Base-by-base conservation (phyloP, 2,329 filamentous ascomycete species). In the Fusarium nematophilum region DNA sequence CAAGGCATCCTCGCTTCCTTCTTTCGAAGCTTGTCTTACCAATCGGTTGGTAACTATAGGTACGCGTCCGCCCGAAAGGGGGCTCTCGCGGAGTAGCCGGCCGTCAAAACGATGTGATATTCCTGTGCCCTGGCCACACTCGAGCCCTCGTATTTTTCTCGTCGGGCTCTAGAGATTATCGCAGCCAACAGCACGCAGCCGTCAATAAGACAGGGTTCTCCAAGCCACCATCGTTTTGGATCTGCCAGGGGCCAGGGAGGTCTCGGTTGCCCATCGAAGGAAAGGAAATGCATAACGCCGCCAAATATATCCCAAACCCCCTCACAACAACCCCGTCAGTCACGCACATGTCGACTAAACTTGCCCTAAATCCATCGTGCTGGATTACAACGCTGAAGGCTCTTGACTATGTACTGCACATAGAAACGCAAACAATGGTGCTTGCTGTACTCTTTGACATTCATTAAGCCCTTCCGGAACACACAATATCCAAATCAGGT, bases 151-250 rank as follows among this genome's bases (percentile, higher is more conserved):
- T 59, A 59, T 65, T 58, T 18, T 34, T 50, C 25, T 27, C 37
- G 9, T 33, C 6, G 23, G 27, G 10, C 57, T 50, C 34, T 13
- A 38, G 17, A 42, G 37, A 3, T 33, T 48, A 49, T 57, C 42
- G 43, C 42, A 40, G 25, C 31, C 36, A 47, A 40, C 53, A 46
- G 61, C 49, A 64, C 37, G 45, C 23, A 62, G 53, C 61, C 62
- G 61, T 65, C 26, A 53, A 49, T 38, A 44, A 29, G 43, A 59
- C 57, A 59, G 56, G 57, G 61, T 23, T 39, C 34, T 34, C 36
- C 37, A 62, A 64, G 45, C 61, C 61, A 65, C 57, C 39, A 45
- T 33, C 25, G 53, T 48, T 45, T 51, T 43, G 38, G 21, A 48
- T 50, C 42, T 36, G 14, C 37, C 30, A 38, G 18, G 53, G 29